Conservation (phyloP, 331 rosid genomes). For the Ulmus americana region DNA sequence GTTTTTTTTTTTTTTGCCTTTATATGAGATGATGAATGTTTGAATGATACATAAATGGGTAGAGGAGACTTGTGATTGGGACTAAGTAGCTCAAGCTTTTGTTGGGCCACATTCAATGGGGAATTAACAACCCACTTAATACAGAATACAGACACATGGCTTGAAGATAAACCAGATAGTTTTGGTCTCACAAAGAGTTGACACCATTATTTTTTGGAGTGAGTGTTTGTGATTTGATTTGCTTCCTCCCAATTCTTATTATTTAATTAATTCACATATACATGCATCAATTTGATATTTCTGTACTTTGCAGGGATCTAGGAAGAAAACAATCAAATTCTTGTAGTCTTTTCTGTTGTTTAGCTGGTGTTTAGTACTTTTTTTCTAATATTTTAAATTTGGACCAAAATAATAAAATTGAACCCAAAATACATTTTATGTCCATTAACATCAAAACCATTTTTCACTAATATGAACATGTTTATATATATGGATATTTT, state of each 20-base stretch:
- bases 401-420: background rate
- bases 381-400: background rate
- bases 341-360: background rate
- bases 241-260: slow-evolving; percentile 6
- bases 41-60: background rate
- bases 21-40: slow-evolving; percentile 3
- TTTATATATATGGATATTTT: too few species aligned
- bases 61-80: slow-evolving; percentile 64
- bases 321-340: slow-evolving; percentile 5
- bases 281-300: background rate
- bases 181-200: slow-evolving; percentile 32
- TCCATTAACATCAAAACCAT: background rate
- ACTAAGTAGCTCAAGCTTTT: slow-evolving; percentile 44
- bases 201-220: slow-evolving; percentile 26
- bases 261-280: background rate
- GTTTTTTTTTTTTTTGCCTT: slow-evolving; percentile 9
- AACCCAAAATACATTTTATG: background rate
- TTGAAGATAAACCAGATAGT: slow-evolving; percentile 12
- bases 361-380: background rate
- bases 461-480: background rate
- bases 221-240: slow-evolving; percentile 22
- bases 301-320: slow-evolving; percentile 8
- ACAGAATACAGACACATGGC: slow-evolving; percentile 9
- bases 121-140: background rate
- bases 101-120: background rate